Evolutionary conservation across 2,329 filamentous ascomycete genomes (phyloP).

Genomic region (Trichoderma lentiforme): DNA sequence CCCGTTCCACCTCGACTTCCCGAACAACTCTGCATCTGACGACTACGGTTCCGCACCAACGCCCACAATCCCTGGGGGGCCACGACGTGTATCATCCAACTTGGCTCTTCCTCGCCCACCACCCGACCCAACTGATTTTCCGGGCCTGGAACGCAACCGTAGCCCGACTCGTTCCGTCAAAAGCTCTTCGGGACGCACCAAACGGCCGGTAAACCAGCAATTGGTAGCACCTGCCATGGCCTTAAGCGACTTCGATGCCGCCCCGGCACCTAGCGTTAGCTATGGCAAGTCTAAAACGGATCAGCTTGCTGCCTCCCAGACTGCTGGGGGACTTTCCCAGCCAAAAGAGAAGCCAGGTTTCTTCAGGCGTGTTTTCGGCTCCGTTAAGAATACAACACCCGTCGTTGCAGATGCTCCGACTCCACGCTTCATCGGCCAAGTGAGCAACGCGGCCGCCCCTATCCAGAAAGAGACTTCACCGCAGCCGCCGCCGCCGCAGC

Average conservation of each 20-base stretch:
- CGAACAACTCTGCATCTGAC: slow-evolving; percentile 46
- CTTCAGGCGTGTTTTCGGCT: slow-evolving; percentile 88
- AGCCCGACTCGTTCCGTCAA: slow-evolving; percentile 55
- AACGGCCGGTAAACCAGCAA: slow-evolving; percentile 28
- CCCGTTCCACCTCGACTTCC: slow-evolving; percentile 48
- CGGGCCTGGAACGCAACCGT: slow-evolving; percentile 50
- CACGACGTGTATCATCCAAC: slow-evolving; percentile 50
- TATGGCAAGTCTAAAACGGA: slow-evolving; percentile 56
- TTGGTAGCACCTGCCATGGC: slow-evolving; percentile 29
- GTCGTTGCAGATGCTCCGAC: slow-evolving; percentile 33
- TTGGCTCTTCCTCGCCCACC: slow-evolving; percentile 36
- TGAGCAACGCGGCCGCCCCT: slow-evolving; percentile 42
- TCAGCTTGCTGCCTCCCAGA: slow-evolving; percentile 38
- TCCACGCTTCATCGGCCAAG: slow-evolving; percentile 31
- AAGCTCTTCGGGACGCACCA: slow-evolving; percentile 41
- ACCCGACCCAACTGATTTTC: slow-evolving; percentile 37
- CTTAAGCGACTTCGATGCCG: slow-evolving; percentile 46
- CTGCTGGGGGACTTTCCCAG: slow-evolving; percentile 40
- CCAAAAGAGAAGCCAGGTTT: slow-evolving; percentile 77
- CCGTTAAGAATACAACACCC: slow-evolving; percentile 50
- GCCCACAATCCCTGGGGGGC: slow-evolving; percentile 77
- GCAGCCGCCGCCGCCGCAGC: slow-evolving; percentile 36
- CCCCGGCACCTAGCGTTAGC: slow-evolving; percentile 56
- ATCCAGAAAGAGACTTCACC: slow-evolving; percentile 47
- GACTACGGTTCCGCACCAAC: slow-evolving; percentile 78